These are phyloP conservation scores for Colletotrichum aenigma DNA, from an alignment of 2,329 filamentous ascomycete species.

Conservation along the genomic window DNA sequence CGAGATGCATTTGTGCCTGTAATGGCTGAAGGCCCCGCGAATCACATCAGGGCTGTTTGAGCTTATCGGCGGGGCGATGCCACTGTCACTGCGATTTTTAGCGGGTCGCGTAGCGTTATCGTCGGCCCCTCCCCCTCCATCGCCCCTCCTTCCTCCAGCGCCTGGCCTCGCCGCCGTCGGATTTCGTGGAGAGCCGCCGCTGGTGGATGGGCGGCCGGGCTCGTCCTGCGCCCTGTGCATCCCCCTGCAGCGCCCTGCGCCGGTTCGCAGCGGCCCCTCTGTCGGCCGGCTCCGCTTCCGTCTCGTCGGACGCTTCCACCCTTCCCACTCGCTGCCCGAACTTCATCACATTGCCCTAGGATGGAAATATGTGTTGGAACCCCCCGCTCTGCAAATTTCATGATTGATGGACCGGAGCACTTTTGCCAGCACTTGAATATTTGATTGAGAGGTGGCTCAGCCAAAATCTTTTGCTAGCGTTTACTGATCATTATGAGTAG, in stretches of 20 bases:
- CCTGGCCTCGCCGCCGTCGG: background rate
- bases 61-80: constrained; percentile 10
- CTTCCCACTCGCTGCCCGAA: background rate
- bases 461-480: no score
- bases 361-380: no score
- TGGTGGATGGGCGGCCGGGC: background rate
- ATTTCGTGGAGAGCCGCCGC: background rate
- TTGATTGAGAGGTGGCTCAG: no score
- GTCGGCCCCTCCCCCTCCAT: constrained; percentile 1
- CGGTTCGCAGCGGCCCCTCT: background rate
- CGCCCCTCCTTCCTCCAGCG: background rate
- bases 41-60: constrained; percentile 3
- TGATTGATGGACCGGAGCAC: no score
- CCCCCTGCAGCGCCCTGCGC: background rate
- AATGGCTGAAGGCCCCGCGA: background rate
- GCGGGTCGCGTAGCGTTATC: background rate
- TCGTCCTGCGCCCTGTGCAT: background rate
- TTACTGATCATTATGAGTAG: no score
- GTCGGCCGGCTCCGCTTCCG: constrained; percentile 18
- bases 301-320: constrained; percentile 13
- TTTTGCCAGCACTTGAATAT: no score
- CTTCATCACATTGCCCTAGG: background rate
- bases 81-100: background rate
- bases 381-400: no score
- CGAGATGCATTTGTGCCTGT: background rate